Base-by-base conservation (phyloP, 23 red algal species). In the Chondrus crispus region DNA sequence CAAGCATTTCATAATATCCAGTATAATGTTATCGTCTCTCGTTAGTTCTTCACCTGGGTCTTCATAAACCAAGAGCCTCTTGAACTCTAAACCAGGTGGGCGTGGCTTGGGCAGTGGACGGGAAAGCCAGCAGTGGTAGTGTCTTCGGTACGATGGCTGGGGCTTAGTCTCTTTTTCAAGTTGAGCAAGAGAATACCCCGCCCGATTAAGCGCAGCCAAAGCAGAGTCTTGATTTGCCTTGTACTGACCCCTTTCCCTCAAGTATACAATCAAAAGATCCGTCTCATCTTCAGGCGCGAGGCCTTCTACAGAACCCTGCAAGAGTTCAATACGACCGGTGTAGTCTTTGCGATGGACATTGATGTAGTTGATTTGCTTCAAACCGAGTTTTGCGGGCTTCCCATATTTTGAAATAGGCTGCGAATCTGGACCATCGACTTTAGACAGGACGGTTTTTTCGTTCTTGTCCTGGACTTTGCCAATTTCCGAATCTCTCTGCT, bases 141-240 rank as follows among this genome's bases (percentile, higher is more conserved):
- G 93, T 20, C 88, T 52, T n/a, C 93, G 87, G 48, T 95, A 95
- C 9, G 79, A 68, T 18, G 87, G 93, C 87, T 95, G 93, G 16
- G 93, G 93, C 72, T 95, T 95, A 30, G 93, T 66, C 47, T 95
- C 93, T 49, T 91, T 91, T 51, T 91, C 93, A 35, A 95, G 77
- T 43, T 91, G 43, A 54, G 62, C 39, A 18, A 95, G 39, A 12
- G 89, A 84, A 26, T 88, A 29, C 12, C 93, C 93, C 35, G 72
- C 52, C 41, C 87, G 24, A 38, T 85, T 84, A 40, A 95, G 86
- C 49, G 79, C 93, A 32, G 75, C 93, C 24, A 95, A 78, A 2
- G 88, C 82, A 36, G 91, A 94, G 35, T 93, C 90, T 36, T 82
- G 90, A 69, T 93, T 93, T 12, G 58, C 90, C 50, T 93, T 93